phyloP scores from a whole-genome alignment of 2,329 filamentous ascomycete species.

The Colletotrichum australisinense region DNA sequence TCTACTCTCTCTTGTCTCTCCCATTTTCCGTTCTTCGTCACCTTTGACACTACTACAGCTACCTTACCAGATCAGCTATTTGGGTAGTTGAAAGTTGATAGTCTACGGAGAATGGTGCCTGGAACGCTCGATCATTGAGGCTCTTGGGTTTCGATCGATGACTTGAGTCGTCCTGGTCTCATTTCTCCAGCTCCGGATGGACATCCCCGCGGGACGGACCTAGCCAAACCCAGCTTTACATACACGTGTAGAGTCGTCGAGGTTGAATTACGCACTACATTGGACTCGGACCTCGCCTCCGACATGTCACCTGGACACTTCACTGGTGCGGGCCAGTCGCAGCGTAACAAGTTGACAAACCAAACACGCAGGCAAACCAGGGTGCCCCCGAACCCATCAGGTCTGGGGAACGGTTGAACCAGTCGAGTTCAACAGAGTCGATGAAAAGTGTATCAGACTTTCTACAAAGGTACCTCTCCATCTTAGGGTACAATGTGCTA shows the following conservation, averaged over 20 bases:
- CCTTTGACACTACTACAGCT: too few relatives aligned
- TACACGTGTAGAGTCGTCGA: not conserved
- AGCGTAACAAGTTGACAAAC: constrained; percentile 33
- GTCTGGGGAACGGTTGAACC: not conserved
- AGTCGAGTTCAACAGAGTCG: constrained; percentile 7
- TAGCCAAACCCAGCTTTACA: not conserved
- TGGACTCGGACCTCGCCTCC: constrained; percentile 29
- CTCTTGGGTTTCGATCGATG: not conserved
- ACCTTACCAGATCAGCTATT: too few relatives aligned
- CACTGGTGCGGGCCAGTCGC: constrained; percentile 21
- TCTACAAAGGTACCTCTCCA: not conserved
- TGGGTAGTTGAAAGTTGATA: too few relatives aligned
- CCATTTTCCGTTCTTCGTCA: not conserved
- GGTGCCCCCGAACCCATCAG: not conserved
- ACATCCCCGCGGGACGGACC: constrained; percentile 7
- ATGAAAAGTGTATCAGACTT: constrained; percentile 2
- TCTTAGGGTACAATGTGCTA: not conserved
- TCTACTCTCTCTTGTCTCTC: not conserved
- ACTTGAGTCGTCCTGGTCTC: not conserved
- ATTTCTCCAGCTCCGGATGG: not conserved
- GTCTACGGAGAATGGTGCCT: not conserved
- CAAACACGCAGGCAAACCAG: constrained; percentile 17
- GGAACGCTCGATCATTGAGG: not conserved
- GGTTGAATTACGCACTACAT: constrained; percentile 4
- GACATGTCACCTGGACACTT: constrained; percentile 29